A percentile compares a stretch with the other conserved stretches of the same genome.
phyloP scores from a whole-genome alignment of 2,329 filamentous ascomycete genomes.

The Emmonsia crescens region DNA sequence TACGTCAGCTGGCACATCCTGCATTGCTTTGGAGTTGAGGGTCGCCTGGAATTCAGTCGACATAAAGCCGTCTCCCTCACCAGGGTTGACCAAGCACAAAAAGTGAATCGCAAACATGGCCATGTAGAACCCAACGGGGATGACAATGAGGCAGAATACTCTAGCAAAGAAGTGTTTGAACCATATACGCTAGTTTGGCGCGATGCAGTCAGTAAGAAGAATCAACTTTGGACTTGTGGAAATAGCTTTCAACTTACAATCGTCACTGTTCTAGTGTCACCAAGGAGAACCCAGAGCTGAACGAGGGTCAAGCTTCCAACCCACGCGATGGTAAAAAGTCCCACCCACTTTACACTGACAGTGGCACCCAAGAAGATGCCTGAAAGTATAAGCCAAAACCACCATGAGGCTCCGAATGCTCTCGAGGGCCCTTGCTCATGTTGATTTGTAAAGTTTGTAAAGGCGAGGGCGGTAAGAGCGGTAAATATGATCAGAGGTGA shows the following conservation, averaged over 20 bases:
- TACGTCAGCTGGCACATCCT: conserved; percentile 85
- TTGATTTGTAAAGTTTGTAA: conserved; percentile 90
- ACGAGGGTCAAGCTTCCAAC: conserved; percentile 81
- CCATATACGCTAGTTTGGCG: conserved; percentile 53
- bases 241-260: conserved; percentile 58
- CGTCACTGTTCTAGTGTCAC: conserved; percentile 76
- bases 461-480: conserved; percentile 79
- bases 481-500: conserved; percentile 90
- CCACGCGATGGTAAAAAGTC: conserved; percentile 97
- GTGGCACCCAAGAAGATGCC: conserved; percentile 83
- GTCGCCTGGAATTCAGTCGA: conserved; percentile 98
- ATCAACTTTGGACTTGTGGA: conserved; percentile 62
- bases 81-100: conserved; percentile 80
- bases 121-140: conserved; percentile 85
- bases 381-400: conserved; percentile 90
- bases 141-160: conserved; percentile 79
- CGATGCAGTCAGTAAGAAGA: conserved; percentile 12
- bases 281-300: conserved; percentile 90
- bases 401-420: conserved; percentile 85
- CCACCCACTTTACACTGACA: conserved; percentile 96
- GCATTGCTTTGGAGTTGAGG: conserved; percentile 92
- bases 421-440: conserved; percentile 83
- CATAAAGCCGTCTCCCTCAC: conserved; percentile 98
- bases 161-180: conserved; percentile 91
- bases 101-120: conserved; percentile 98